Base-by-base conservation (phyloP, 2,329 filamentous ascomycete species). In the Diplodia seriata region DNA sequence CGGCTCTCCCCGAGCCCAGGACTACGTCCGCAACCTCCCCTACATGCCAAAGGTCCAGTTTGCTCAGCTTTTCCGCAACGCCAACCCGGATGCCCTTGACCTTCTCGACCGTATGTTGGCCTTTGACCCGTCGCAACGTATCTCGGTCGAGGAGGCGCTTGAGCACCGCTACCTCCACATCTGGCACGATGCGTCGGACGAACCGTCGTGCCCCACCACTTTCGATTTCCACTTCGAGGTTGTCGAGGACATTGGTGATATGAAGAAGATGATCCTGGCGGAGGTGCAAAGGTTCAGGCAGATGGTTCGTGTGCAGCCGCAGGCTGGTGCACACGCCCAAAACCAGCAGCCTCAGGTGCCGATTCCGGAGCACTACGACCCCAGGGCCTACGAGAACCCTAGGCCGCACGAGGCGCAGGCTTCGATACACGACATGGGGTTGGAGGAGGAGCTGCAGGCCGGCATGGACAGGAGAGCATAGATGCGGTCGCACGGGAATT, bases 151-250 rank as follows among this genome's bases (percentile, higher is more conserved):
- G 81, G 89, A 94, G 76, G 95, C 95, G 20, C 89, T 99, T 68
- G 94, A 98, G 84, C 95, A 99, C 84, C 91, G 91, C 40, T 99
- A 99, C 82, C 87, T 99, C 67, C 89, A 94, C 76, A 97, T 99
- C 83, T 98, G 95, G 95, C 95, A 99, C 83, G 95, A 99, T 74
- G 92, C 94, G 64, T 94, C 91, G 4, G 95, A 99, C 81, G 95
- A 99, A 84, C 95, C 95, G 23, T 88, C 90, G 71, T 98, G 94
- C 83, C 94, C 94, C 0, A 92, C 91, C 18, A 94, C 93, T 20
- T 99, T 99, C 82, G 94, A 99, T 84, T 99, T 99, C 83, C 91
- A 94, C 78, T 99, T 99, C 76, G 95, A 99, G 80, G 90, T 97
- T n/a, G 89, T 97, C 49, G 94, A 99, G 65, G 95, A 98, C 54